Base-by-base conservation (phyloP, 495 filamentous ascomycete genomes). In the Xylaria grammica region DNA sequence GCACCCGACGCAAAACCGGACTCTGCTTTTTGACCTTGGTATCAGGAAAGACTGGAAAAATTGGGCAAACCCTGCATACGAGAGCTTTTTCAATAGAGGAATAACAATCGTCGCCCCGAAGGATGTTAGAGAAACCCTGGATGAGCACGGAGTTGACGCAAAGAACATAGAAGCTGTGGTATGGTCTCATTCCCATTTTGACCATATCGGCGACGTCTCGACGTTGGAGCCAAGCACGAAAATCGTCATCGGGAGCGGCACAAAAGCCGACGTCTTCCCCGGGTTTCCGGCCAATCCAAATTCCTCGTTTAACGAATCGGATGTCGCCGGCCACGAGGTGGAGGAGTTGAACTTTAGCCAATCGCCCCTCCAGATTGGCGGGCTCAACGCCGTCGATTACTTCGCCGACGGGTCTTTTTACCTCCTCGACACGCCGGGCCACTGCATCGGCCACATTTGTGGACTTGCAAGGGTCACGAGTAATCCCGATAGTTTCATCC, bases 341-440 rank as follows among this genome's bases (percentile, higher is more conserved):
- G 60, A 73, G 49, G 83, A 87, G 53, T 68, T 86, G 2, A 72
- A 75, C 60, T 86, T 87, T 38, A 58, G 54, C 13, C 22, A 62
- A 2, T 57, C 70, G 1, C 38, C 17, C 6, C 40, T 84, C 17
- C 69, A 76, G 40, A 79, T 89, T 27, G 82, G 85, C 32, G 55
- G 70, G 7, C 81, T 86, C 67, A 60, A 63, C 20, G 88, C 86
- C 0, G 65, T 83, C 19, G 89, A 91, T 69, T 89, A 85, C 65
- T 89, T 87, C 66, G 78, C 76, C 9, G 87, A 89, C 66, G 86
- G 86, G 9, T 81, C 79, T 24, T 82, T 88, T 62, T 87, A 86
- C 70, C 76, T 89, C 40, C 76, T 89, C 49, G 77, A 86, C 66
- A 65, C 80, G 0, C 85, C 86, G 3, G 86, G 86, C 13, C 86